Evolutionary conservation across 208 protist genomes (phyloP).

Genomic region (Leishmania amazonensis): DNA sequence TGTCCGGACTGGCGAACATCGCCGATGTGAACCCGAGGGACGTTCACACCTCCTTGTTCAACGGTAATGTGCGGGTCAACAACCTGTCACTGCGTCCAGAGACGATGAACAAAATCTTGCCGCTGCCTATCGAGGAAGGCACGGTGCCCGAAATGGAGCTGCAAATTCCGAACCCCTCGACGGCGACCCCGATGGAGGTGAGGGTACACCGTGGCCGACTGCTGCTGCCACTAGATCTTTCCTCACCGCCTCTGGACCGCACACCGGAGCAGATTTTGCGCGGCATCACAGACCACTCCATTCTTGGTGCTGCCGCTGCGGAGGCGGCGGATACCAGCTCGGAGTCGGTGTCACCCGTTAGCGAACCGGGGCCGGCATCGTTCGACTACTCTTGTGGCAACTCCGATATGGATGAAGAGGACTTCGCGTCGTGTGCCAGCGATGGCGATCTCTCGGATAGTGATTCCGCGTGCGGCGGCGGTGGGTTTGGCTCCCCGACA

Average conservation of each 20-base stretch:
- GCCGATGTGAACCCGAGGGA: constrained; percentile 69
- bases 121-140: constrained; percentile 61
- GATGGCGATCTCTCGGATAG: constrained; percentile 41
- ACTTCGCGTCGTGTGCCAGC: constrained; percentile 73
- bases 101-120: constrained; percentile 56
- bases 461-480: constrained; percentile 22
- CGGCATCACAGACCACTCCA: constrained; percentile 52
- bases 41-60: constrained; percentile 65
- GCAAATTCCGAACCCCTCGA: constrained; percentile 69
- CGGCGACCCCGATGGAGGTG: constrained; percentile 48
- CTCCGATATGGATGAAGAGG: constrained; percentile 32
- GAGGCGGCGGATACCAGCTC: constrained; percentile 8
- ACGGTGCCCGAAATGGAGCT: constrained; percentile 52
- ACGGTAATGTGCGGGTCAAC: constrained; percentile 49
- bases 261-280: constrained; percentile 49
- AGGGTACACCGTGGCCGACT: constrained; percentile 31
- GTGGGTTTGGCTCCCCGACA: constrained; percentile 24
- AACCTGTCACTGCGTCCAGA: constrained; percentile 60
- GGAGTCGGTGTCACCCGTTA: constrained; percentile 21
- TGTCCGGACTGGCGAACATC: constrained; percentile 61
- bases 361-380: constrained; percentile 8
- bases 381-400: constrained; percentile 18
- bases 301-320: constrained; percentile 44
- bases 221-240: constrained; percentile 41
- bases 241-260: constrained; percentile 28